phyloP scores from a whole-genome alignment of 371 early-diverging fungal species.

The Apophysomyces variabilis region DNA sequence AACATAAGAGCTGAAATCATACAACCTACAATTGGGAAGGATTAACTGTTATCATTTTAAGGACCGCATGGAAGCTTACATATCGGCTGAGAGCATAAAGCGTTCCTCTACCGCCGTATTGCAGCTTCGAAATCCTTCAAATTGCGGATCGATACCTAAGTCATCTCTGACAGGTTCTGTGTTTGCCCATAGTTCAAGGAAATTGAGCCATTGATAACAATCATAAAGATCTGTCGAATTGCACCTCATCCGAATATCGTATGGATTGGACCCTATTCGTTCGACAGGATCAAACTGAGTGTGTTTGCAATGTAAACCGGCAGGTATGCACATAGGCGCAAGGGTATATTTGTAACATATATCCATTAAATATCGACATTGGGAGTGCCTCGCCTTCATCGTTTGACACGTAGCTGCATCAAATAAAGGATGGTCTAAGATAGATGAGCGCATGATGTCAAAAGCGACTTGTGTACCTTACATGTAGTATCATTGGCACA shows the following conservation, averaged over 20 bases:
- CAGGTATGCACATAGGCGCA: constrained; percentile 77
- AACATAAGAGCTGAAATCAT: constrained; percentile 34
- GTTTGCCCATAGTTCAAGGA: constrained; percentile 74
- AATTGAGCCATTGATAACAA: constrained; percentile 76
- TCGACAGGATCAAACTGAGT: constrained; percentile 57
- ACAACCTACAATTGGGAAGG: background rate
- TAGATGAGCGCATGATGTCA: background rate
- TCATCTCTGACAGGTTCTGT: constrained; percentile 66
- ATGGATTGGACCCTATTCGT: constrained; percentile 66
- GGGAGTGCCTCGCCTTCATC: constrained; percentile 67
- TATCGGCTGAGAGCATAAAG: constrained; percentile 76
- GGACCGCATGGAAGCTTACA: constrained; percentile 54
- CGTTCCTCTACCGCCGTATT: constrained; percentile 68
- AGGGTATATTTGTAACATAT: constrained; percentile 76
- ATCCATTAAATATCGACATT: constrained; percentile 69
- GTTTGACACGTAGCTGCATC: constrained; percentile 57
- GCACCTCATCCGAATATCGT: constrained; percentile 70
- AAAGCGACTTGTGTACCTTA: constrained; percentile 4
- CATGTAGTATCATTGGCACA: constrained; percentile 9
- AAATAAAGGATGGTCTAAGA: constrained; percentile 11
- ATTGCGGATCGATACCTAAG: constrained; percentile 58
- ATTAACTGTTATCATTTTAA: background rate
- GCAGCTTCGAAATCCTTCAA: constrained; percentile 68
- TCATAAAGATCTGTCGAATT: constrained; percentile 47
- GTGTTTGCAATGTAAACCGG: constrained; percentile 77